Evolutionary conservation across 2,329 filamentous ascomycete species (phyloP).

Genomic region (Penicillium psychrosexuale): DNA sequence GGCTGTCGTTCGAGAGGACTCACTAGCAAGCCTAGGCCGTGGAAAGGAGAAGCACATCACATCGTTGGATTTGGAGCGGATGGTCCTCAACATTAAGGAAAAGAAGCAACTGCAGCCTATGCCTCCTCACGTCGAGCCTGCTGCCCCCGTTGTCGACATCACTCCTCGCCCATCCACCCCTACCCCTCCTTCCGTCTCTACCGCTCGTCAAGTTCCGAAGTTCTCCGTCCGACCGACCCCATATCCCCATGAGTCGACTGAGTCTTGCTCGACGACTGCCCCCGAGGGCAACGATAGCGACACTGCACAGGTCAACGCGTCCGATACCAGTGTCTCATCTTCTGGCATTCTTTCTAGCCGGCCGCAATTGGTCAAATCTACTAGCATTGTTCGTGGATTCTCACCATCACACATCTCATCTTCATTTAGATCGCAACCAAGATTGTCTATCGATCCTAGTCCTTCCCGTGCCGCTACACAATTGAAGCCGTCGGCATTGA

Average conservation of each 20-base stretch:
- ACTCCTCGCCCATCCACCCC: slow-evolving; percentile 45
- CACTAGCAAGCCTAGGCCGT: slow-evolving; percentile 63
- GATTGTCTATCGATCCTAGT: slow-evolving; percentile 50
- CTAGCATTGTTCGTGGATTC: slow-evolving; percentile 81
- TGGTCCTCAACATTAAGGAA: slow-evolving; percentile 88
- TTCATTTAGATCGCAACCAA: slow-evolving; percentile 61
- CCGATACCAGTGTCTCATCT: slow-evolving; percentile 62
- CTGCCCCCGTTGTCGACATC: slow-evolving; percentile 41
- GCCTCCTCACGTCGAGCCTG: slow-evolving; percentile 42
- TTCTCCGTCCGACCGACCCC: slow-evolving; percentile 22
- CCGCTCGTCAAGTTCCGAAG: slow-evolving; percentile 33
- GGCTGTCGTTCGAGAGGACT: slow-evolving; percentile 51
- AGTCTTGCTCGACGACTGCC: slow-evolving; percentile 60
- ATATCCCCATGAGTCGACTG: slow-evolving; percentile 47
- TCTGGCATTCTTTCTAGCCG: slow-evolving; percentile 41
- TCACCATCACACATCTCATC: slow-evolving; percentile 71
- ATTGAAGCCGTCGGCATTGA: slow-evolving; percentile 51
- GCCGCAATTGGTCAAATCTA: slow-evolving; percentile 53
- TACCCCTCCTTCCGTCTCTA: slow-evolving; percentile 32
- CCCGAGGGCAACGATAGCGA: slow-evolving; percentile 47
- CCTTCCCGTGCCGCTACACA: slow-evolving; percentile 62
- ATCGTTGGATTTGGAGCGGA: slow-evolving; percentile 88
- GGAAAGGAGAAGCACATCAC: slow-evolving; percentile 84
- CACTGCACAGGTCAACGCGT: slow-evolving; percentile 43
- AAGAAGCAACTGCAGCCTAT: slow-evolving; percentile 66